Percentiles rank a stretch among this genome's conserved stretches.
These are phyloP conservation scores for Escovopsis weberi DNA, from an alignment of 2,329 filamentous ascomycete genomes.

Conservation along the genomic window DNA sequence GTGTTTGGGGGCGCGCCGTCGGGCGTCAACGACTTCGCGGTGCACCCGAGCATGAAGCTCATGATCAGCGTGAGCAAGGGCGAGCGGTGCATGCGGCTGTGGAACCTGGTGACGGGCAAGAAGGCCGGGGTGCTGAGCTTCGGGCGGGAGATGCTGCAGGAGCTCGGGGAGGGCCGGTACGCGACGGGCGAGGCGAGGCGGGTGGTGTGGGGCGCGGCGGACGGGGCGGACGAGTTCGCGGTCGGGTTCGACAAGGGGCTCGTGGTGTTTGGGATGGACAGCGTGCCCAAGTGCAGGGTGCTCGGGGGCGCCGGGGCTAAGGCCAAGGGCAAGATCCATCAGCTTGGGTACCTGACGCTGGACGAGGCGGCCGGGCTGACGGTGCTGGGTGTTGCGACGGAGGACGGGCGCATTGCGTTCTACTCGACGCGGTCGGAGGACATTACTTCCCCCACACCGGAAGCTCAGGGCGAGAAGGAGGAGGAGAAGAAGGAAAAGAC, in stretches of 20 bases:
- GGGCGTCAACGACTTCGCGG: conserved; percentile 89
- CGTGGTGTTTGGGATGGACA: conserved; percentile 79
- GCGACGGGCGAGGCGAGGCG: conserved; percentile 68
- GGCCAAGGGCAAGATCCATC: conserved; percentile 66
- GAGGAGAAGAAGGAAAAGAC: background rate
- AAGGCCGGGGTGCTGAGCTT: conserved; percentile 91
- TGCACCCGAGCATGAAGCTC: conserved; percentile 91
- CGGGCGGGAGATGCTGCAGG: conserved; percentile 52
- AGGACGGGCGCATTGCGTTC: conserved; percentile 78
- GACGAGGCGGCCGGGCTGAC: conserved; percentile 25
- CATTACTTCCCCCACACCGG: conserved; percentile 12
- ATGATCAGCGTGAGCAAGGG: conserved; percentile 88
- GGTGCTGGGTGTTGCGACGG: conserved; percentile 66
- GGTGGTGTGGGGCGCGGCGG: conserved; percentile 64
- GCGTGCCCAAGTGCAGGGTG: conserved; percentile 61
- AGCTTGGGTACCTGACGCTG: conserved; percentile 55
- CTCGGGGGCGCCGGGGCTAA: conserved; percentile 31
- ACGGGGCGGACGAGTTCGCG: conserved; percentile 66
- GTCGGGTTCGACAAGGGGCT: conserved; percentile 79
- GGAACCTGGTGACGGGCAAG: conserved; percentile 94
- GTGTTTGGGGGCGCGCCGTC: conserved; percentile 64
- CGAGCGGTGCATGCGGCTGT: conserved; percentile 82
- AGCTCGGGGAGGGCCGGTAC: conserved; percentile 62
- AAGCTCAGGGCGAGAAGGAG: background rate
- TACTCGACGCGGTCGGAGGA: conserved; percentile 52